Percentiles rank a stretch among this genome's conserved stretches.
These are phyloP conservation scores for Phytophthora ohioensis DNA, from an alignment of 352 stramenopile species.

Conservation along the genomic window DNA sequence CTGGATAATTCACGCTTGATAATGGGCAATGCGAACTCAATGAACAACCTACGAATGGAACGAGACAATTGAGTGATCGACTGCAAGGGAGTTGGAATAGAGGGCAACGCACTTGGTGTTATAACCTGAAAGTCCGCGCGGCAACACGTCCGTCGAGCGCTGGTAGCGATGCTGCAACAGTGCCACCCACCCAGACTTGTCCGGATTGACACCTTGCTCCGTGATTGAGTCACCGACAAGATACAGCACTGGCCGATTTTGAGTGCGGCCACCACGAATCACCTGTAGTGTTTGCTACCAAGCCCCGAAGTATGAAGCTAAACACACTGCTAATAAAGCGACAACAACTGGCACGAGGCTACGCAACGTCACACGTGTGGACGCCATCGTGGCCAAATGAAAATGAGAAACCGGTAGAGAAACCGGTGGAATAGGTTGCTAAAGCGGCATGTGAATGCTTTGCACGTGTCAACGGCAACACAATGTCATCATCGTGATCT, in stretches of 20 bases:
- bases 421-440: slow-evolving; percentile 14
- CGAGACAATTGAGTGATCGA: neutral
- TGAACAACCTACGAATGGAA: slow-evolving; percentile 40
- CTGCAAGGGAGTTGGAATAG: neutral
- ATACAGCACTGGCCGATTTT: slow-evolving; percentile 44
- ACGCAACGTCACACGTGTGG: slow-evolving; percentile 8
- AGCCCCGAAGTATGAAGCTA: slow-evolving; percentile 22
- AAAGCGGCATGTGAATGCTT: neutral
- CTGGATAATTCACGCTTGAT: slow-evolving; percentile 45
- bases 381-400: slow-evolving; percentile 3
- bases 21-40: slow-evolving; percentile 51
- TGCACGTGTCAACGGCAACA: neutral
- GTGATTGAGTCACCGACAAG: slow-evolving; percentile 79
- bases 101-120: slow-evolving; percentile 43
- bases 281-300: slow-evolving; percentile 16
- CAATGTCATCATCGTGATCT: neutral
- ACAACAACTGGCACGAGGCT: slow-evolving; percentile 18
- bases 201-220: slow-evolving; percentile 48
- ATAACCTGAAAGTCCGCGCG: slow-evolving; percentile 68
- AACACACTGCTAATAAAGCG: slow-evolving; percentile 15
- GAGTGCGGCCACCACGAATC: neutral
- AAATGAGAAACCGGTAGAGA: slow-evolving; percentile 28
- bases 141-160: slow-evolving; percentile 63
- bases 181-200: slow-evolving; percentile 52
- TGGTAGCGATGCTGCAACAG: slow-evolving; percentile 60